A percentile compares a stretch with the other conserved stretches of the same genome.
Conservation (phyloP, 2,329 filamentous ascomycete genomes). For the Penicillium sp. region DNA sequence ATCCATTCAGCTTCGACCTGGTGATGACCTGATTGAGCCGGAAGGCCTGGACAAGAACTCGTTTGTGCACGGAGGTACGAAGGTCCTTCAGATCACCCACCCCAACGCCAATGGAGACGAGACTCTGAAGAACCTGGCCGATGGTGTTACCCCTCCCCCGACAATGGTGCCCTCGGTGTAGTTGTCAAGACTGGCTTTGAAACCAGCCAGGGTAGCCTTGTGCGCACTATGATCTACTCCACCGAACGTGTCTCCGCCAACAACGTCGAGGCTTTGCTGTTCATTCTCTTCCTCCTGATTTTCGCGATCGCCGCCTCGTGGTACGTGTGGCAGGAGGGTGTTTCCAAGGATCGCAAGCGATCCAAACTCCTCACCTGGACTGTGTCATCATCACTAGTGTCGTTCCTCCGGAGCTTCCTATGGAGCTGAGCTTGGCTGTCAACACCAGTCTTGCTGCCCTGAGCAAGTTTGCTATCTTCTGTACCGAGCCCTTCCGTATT, state of each 20-base stretch:
- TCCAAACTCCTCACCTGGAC: conserved; percentile 94
- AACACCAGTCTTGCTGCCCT: conserved; percentile 94
- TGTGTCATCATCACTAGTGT: conserved; percentile 97
- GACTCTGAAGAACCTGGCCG: conserved; percentile 60
- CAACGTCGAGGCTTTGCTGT: conserved; percentile 91
- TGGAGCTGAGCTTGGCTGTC: conserved; percentile 95
- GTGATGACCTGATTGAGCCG: conserved; percentile 71
- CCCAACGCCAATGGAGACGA: conserved; percentile 66
- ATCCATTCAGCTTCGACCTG: conserved; percentile 82
- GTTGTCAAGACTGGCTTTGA: conserved; percentile 98
- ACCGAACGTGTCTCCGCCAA: conserved; percentile 98
- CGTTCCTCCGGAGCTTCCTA: conserved; percentile 94
- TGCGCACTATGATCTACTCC: conserved; percentile 99
- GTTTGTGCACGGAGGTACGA: conserved; percentile 94
- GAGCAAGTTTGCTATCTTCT: conserved; percentile 95
- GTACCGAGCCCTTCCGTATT: conserved; percentile 97
- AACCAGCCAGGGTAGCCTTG: conserved; percentile 93
- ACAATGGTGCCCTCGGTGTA: conserved; percentile 88
- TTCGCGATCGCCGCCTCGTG: conserved; percentile 96
- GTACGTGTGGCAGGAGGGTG: conserved; percentile 98
- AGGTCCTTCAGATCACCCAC: conserved; percentile 92
- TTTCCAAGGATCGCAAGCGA: conserved; percentile 87
- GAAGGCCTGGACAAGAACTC: conserved; percentile 95
- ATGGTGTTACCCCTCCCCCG: conserved; percentile 80
- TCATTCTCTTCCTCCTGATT: conserved; percentile 92